Conservation (phyloP, 352 stramenopile genomes). For the Phytophthora sp. region DNA sequence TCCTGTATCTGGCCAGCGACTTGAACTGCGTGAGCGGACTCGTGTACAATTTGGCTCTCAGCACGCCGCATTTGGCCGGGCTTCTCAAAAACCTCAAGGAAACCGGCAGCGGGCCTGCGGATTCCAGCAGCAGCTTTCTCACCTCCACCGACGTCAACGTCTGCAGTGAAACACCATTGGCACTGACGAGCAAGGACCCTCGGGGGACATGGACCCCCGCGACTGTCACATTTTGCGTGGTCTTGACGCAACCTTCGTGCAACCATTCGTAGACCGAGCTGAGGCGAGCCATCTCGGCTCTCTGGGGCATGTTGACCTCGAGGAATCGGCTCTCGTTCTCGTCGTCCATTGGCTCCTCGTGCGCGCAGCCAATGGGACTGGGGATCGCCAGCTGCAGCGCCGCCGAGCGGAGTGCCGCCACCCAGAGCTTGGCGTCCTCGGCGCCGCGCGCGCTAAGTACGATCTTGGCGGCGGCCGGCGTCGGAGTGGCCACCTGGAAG, state of each 20-base stretch:
- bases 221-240: conserved; percentile 42
- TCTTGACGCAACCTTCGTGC: conserved; percentile 56
- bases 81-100: conserved; percentile 57
- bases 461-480: conserved; percentile 28
- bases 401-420: conserved; percentile 35
- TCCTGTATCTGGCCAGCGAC: conserved; percentile 58
- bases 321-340: conserved; percentile 36
- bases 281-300: conserved; percentile 44
- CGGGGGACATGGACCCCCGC: conserved; percentile 38
- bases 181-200: conserved; percentile 65
- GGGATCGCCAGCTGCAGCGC: conserved; percentile 19
- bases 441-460: conserved; percentile 54
- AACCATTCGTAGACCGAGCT: conserved; percentile 65
- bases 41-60: conserved; percentile 60
- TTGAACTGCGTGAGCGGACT: conserved; percentile 65
- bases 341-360: conserved; percentile 12
- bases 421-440: conserved; percentile 56
- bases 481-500: conserved; percentile 55
- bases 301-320: conserved; percentile 34
- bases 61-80: conserved; percentile 49
- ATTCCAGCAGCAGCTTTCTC: conserved; percentile 45
- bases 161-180: conserved; percentile 67
- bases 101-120: conserved; percentile 36
- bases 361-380: conserved; percentile 21
- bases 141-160: conserved; percentile 57